A percentile compares a stretch with the other conserved stretches of the same genome.
These are phyloP conservation scores for Micromonas pusilla DNA, from an alignment of 139 green algal species.

Conservation along the genomic window DNA sequence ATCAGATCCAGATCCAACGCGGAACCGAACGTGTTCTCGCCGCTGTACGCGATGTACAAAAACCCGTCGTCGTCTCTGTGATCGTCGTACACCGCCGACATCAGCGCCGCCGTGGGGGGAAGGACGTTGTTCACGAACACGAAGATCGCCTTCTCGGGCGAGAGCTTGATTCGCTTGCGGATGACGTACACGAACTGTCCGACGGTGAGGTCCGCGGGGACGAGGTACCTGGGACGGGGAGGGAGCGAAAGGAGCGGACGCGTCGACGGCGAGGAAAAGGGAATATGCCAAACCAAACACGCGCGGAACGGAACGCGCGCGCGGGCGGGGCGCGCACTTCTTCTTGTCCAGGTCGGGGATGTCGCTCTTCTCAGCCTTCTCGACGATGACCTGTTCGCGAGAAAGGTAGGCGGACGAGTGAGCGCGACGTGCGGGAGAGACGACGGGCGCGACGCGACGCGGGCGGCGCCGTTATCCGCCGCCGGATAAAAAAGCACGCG, in stretches of 20 bases:
- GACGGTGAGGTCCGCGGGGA: constrained; percentile 92
- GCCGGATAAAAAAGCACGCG: too few species aligned
- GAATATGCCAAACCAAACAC: constrained; percentile 16
- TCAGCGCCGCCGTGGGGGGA: constrained; percentile 91
- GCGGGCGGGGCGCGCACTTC: constrained; percentile 65
- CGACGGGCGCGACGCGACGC: background rate
- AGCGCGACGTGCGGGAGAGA: background rate
- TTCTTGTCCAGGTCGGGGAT: constrained; percentile 99
- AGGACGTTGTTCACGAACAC: constrained; percentile 97
- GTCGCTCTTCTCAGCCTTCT: constrained; percentile 87
- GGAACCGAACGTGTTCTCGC: constrained; percentile 51
- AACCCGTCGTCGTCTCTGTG: constrained; percentile 98
- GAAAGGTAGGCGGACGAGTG: background rate
- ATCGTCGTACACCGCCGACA: constrained; percentile 95
- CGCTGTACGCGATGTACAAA: constrained; percentile 92
- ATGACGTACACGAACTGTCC: constrained; percentile 99
- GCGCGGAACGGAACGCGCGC: background rate
- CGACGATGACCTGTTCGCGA: constrained; percentile 92
- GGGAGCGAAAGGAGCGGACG: background rate
- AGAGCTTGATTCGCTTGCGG: constrained; percentile 93
- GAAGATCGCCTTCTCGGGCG: constrained; percentile 96
- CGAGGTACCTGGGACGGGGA: constrained; percentile 77
- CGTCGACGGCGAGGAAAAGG: background rate
- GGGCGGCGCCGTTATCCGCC: too few species aligned
- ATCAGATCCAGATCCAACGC: background rate